Percentiles rank a stretch among this genome's conserved stretches.
Conservation (phyloP, 805 yeast genomes). For the Saturnispora hagleri region DNA sequence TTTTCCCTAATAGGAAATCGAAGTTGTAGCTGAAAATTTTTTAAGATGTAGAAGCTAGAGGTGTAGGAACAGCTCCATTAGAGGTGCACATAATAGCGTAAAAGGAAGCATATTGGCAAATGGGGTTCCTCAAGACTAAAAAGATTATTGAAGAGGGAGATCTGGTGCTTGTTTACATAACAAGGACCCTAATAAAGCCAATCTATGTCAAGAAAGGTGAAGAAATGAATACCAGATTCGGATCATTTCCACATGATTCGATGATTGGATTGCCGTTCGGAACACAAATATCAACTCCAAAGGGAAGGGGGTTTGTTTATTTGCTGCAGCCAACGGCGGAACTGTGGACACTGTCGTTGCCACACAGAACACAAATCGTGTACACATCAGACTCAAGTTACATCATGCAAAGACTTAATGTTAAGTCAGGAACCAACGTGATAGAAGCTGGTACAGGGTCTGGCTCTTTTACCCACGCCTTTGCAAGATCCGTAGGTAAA, state of each 20-base stretch:
- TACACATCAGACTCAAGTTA: conserved; percentile 93
- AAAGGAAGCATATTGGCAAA: background rate
- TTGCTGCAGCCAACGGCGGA: conserved; percentile 89
- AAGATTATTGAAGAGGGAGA: conserved; percentile 76
- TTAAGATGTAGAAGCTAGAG: background rate
- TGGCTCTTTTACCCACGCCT: conserved; percentile 89
- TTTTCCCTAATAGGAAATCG: background rate
- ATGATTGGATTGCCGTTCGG: conserved; percentile 84
- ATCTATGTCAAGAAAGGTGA: conserved; percentile 51
- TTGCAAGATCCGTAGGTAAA: conserved; percentile 65
- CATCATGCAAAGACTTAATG: conserved; percentile 71
- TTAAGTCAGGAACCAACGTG: conserved; percentile 66
- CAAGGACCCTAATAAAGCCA: conserved; percentile 74
- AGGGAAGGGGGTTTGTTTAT: conserved; percentile 79
- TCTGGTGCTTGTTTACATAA: conserved; percentile 75
- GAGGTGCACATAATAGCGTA: background rate
- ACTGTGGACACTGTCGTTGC: conserved; percentile 90
- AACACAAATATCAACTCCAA: conserved; percentile 61
- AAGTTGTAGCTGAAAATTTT: background rate
- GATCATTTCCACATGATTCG: conserved; percentile 72
- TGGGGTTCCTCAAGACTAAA: conserved; percentile 39
- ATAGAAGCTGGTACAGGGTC: conserved; percentile 98
- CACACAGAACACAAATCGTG: conserved; percentile 96
- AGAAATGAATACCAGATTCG: conserved; percentile 75
- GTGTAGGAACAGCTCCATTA: background rate